Evolutionary conservation across 306 rosid genomes (phyloP).

Genomic region (Erythrophleum fordii): DNA sequence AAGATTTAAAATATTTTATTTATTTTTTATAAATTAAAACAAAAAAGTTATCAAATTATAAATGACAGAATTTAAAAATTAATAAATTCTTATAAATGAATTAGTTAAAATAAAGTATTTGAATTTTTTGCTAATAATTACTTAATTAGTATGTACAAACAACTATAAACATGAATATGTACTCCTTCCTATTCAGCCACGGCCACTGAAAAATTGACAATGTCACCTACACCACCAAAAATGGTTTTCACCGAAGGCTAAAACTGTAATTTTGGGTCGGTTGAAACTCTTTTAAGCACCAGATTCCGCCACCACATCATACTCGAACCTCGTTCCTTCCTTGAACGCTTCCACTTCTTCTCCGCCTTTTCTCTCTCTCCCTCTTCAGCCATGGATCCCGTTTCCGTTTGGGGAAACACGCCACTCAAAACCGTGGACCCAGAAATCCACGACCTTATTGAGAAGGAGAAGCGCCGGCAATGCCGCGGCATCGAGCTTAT

Average conservation of each 20-base stretch:
- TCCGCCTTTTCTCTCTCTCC: neutral
- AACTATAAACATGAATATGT: neutral
- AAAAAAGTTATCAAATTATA: too few relatives aligned
- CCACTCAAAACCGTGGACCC: slow-evolving; percentile 68
- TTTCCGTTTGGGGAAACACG: slow-evolving; percentile 74
- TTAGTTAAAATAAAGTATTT: too few relatives aligned
- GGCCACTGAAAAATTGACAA: neutral
- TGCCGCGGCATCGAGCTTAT: slow-evolving; percentile 94
- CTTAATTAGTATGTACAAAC: too few relatives aligned
- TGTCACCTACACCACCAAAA: neutral
- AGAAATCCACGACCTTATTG: slow-evolving; percentile 83
- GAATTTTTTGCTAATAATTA: too few relatives aligned
- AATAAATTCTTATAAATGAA: too few relatives aligned
- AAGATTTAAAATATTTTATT: too few relatives aligned
- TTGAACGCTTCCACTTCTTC: too few relatives aligned
- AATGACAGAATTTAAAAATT: too few relatives aligned
- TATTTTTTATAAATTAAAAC: too few relatives aligned
- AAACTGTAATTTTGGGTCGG: neutral
- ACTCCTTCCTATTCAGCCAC: too few relatives aligned
- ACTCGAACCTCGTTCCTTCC: neutral
- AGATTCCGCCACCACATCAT: neutral
- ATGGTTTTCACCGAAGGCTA: neutral
- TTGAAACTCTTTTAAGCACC: neutral
- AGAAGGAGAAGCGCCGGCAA: slow-evolving; percentile 91
- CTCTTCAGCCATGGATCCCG: slow-evolving; percentile 67